phyloP scores from a whole-genome alignment of 2,329 filamentous ascomycete species.

The Ilyonectria sp. region DNA sequence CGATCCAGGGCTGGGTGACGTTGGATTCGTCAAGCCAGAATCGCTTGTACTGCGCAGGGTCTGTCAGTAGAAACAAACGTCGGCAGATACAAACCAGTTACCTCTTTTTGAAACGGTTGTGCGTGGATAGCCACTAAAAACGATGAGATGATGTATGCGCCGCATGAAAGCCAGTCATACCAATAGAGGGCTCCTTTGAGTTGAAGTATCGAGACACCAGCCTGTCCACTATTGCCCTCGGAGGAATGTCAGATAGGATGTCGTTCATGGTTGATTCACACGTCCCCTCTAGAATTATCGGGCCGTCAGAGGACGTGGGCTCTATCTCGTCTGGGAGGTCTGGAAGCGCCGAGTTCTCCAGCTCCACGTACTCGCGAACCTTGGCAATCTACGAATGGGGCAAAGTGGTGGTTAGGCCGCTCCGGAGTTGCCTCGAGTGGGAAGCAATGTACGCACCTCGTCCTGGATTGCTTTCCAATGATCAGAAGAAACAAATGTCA shows the following conservation, averaged over 20 bases:
- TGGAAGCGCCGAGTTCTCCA: slow-evolving; percentile 3
- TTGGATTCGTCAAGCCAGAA: slow-evolving; percentile 34
- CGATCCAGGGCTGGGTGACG: slow-evolving; percentile 31
- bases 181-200: slow-evolving; percentile 30
- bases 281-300: slow-evolving; percentile 29
- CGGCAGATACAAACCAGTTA: not conserved
- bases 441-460: slow-evolving; percentile 15
- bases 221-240: slow-evolving; percentile 31
- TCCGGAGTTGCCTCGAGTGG: too few species aligned
- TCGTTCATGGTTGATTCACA: slow-evolving; percentile 9
- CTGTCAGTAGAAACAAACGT: not conserved
- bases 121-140: slow-evolving; percentile 34
- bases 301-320: slow-evolving; percentile 21
- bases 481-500: slow-evolving; percentile 40
- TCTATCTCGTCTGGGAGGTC: slow-evolving; percentile 7
- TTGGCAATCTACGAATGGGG: slow-evolving; percentile 24
- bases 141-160: not conserved
- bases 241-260: slow-evolving; percentile 34
- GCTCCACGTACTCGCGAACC: slow-evolving; percentile 32
- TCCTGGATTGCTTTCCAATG: slow-evolving; percentile 39
- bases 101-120: slow-evolving; percentile 38
- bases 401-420: not conserved
- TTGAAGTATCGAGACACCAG: slow-evolving; percentile 40
- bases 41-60: slow-evolving; percentile 14
- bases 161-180: not conserved